Percentiles rank a stretch among this genome's conserved stretches.
Conservation (phyloP, 2,329 filamentous ascomycete species). For the Ceratocystis albifundus region DNA sequence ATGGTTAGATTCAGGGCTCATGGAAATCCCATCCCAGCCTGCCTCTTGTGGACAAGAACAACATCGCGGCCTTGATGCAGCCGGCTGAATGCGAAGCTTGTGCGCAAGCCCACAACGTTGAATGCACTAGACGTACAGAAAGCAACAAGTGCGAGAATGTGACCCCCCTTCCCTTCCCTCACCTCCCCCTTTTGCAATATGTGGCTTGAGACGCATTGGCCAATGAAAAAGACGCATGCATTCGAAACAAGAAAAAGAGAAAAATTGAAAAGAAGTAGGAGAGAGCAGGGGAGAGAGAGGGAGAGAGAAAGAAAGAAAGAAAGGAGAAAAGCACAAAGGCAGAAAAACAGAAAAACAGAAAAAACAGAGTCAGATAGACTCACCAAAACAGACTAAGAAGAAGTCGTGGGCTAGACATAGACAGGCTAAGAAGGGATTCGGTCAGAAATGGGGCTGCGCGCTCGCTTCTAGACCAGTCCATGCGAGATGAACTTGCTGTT, state of each 20-base stretch:
- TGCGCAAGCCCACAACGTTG: too few species aligned
- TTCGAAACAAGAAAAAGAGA: not conserved
- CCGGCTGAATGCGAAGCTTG: too few species aligned
- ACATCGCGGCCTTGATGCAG: too few species aligned
- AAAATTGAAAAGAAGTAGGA: not conserved
- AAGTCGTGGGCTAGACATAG: too few species aligned
- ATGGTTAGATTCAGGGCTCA: not conserved
- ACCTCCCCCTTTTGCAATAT: too few species aligned
- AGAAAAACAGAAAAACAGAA: not conserved
- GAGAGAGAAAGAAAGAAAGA: not conserved
- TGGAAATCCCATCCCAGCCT: not conserved
- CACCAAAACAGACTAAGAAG: not conserved
- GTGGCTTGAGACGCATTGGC: not conserved
- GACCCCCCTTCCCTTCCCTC: too few species aligned
- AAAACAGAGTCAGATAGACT: not conserved
- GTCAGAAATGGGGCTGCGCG: too few species aligned
- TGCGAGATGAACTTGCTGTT: not conserved
- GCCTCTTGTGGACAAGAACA: not conserved
- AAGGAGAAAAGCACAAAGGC: not conserved
- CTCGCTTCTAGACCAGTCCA: slow-evolving; percentile 11
- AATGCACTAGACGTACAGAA: too few species aligned
- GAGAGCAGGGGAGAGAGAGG: not conserved
- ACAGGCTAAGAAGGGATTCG: too few species aligned
- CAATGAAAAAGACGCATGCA: not conserved
- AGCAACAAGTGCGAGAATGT: too few species aligned